These are phyloP conservation scores for Aspergillus phoenicis DNA, from an alignment of 2,329 filamentous ascomycete genomes.

Conservation along the genomic window DNA sequence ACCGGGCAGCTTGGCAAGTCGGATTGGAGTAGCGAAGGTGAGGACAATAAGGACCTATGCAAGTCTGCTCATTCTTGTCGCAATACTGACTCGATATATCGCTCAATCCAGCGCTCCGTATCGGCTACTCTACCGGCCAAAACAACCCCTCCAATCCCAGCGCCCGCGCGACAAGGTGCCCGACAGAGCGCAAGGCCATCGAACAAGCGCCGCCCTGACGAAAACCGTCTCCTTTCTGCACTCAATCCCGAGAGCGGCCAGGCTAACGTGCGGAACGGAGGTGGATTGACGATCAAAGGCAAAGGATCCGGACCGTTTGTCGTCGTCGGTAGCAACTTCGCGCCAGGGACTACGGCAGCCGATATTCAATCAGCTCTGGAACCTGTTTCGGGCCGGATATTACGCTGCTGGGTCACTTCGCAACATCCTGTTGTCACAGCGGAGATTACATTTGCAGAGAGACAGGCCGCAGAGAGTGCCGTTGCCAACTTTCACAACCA, in stretches of 20 bases:
- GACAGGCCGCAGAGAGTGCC: conserved; percentile 59
- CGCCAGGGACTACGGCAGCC: conserved; percentile 65
- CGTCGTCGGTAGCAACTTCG: conserved; percentile 65
- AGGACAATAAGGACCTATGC: conserved; percentile 5
- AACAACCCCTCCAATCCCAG: conserved; percentile 40
- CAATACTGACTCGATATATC: conserved; percentile 8
- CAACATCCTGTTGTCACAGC: conserved; percentile 61
- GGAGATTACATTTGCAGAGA: conserved; percentile 61
- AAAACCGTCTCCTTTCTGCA: conserved; percentile 36
- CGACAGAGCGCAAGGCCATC: conserved; percentile 29
- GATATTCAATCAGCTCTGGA: conserved; percentile 65
- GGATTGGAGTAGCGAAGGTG: conserved; percentile 62
- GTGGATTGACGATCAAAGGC: conserved; percentile 59
- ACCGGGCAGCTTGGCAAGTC: conserved; percentile 58
- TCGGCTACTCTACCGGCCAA: conserved; percentile 44
- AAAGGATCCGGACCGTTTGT: conserved; percentile 56
- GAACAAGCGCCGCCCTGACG: conserved; percentile 38
- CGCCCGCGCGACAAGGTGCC: conserved; percentile 20
- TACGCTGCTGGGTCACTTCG: conserved; percentile 57
- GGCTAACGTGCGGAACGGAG: conserved; percentile 33
- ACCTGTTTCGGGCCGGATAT: conserved; percentile 54
- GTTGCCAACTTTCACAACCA: conserved; percentile 65
- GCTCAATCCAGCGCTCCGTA: conserved; percentile 38
- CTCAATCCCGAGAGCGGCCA: conserved; percentile 34
- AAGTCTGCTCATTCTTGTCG: not conserved